Evolutionary conservation across 163 green algal species (phyloP).

Genomic region (Scenedesmus sp.): DNA sequence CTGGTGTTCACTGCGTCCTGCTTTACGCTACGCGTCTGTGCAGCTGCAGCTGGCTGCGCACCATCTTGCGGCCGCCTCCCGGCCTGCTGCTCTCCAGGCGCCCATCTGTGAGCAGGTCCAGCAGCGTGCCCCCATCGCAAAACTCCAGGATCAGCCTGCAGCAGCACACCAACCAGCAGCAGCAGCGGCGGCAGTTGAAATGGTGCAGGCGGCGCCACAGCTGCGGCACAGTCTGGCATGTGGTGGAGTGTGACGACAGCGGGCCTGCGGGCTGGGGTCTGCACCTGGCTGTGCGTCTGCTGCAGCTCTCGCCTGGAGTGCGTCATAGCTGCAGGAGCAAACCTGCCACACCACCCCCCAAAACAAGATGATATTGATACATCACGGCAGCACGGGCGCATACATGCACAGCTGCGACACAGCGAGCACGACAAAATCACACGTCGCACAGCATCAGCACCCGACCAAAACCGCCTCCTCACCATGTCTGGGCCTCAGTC

Average conservation of each 20-base stretch:
- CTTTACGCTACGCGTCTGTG: too few species aligned
- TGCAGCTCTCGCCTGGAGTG: too few species aligned
- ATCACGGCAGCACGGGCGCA: too few species aligned
- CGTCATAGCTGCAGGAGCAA: neutral
- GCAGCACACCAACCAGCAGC: neutral
- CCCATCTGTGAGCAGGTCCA: neutral
- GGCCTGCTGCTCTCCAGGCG: neutral
- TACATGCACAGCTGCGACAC: too few species aligned
- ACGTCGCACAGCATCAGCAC: neutral
- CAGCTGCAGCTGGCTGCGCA: neutral
- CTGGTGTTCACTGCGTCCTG: too few species aligned
- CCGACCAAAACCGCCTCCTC: neutral
- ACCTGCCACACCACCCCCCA: too few species aligned
- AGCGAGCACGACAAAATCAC: neutral
- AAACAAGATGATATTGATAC: neutral
- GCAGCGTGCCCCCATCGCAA: slow-evolving; percentile 20
- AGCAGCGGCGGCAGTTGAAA: neutral
- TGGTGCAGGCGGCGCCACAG: too few species aligned
- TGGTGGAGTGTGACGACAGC: too few species aligned
- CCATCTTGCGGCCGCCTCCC: neutral
- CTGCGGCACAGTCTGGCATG: too few species aligned
- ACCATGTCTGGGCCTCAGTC: neutral
- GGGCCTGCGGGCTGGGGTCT: too few species aligned
- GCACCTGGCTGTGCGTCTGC: too few species aligned
- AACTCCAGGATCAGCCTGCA: slow-evolving; percentile 21